Evolutionary conservation across 164 flowering plant genomes (phyloP).

Genomic region (Akebia trifoliata): DNA sequence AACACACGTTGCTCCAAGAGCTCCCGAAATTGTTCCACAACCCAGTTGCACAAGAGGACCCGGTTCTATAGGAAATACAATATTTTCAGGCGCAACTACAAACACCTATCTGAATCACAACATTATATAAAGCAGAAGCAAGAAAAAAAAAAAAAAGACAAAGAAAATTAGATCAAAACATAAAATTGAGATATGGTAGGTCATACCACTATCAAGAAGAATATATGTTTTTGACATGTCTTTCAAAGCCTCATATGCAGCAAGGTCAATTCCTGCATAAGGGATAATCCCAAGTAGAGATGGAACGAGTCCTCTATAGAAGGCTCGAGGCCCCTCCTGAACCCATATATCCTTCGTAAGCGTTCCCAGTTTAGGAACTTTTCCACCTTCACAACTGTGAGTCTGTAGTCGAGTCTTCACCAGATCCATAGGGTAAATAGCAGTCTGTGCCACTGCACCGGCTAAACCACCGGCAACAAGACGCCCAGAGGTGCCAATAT

Average conservation of each 20-base stretch:
- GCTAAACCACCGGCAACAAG: conserved; percentile 89
- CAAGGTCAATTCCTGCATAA: conserved; percentile 94
- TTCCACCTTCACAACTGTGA: conserved; percentile 52
- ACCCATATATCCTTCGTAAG: conserved; percentile 77
- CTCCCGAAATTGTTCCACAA: conserved; percentile 92
- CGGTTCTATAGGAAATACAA: conserved; percentile 39
- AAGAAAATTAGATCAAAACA: too few relatives aligned
- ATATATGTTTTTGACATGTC: conserved; percentile 78
- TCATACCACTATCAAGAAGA: conserved; percentile 62
- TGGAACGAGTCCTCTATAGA: conserved; percentile 83
- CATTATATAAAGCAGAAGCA: background rate
- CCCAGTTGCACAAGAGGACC: conserved; percentile 82
- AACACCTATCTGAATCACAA: background rate
- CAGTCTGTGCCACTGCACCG: conserved; percentile 92
- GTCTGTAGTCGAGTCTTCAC: conserved; percentile 94
- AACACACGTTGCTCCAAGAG: conserved; percentile 95
- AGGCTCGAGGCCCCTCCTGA: conserved; percentile 90
- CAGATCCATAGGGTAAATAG: conserved; percentile 90
- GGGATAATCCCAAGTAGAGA: conserved; percentile 95
- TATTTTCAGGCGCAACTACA: background rate
- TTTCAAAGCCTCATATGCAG: conserved; percentile 91
- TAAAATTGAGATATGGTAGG: background rate
- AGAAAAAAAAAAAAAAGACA: background rate
- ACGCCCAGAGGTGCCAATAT: conserved; percentile 74
- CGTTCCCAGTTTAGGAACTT: conserved; percentile 49